phyloP scores from a whole-genome alignment of 225 moss, liverwort and hornwort genomes.

The Neckera pumila region DNA sequence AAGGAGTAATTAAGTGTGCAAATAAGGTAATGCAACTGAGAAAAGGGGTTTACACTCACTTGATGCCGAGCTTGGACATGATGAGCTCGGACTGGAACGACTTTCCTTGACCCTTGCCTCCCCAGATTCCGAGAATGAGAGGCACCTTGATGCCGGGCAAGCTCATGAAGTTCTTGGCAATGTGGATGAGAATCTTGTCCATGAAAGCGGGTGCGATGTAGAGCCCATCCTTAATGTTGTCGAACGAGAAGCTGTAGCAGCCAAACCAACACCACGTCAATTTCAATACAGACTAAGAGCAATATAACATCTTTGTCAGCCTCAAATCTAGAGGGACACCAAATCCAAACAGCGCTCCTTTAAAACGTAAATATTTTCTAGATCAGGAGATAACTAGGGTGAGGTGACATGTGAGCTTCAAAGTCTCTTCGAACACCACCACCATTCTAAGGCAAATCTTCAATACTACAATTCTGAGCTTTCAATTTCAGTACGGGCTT shows the following conservation, averaged over 20 bases:
- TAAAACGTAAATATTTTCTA: no score
- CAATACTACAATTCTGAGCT: neutral
- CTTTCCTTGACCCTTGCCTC: constrained; percentile 99
- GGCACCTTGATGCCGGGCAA: constrained; percentile 91
- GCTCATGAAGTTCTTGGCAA: constrained; percentile 87
- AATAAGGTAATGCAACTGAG: neutral
- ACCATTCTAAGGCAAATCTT: neutral
- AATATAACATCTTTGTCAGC: neutral
- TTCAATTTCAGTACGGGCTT: no score
- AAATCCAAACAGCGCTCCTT: neutral
- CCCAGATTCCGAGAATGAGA: constrained; percentile 93
- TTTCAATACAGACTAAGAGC: neutral
- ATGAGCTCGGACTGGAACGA: constrained; percentile 92
- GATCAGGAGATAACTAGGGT: neutral
- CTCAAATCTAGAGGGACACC: neutral
- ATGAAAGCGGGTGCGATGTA: constrained; percentile 97
- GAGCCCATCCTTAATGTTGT: constrained; percentile 75
- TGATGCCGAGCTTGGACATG: constrained; percentile 84
- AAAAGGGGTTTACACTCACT: constrained; percentile 10
- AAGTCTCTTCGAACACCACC: neutral
- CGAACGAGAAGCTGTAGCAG: constrained; percentile 39
- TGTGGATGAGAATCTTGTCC: constrained; percentile 81
- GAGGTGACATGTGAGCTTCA: neutral
- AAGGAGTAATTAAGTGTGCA: no score
- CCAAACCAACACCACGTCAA: neutral